These are phyloP conservation scores for Ambrosiella xylebori DNA, from an alignment of 2,329 filamentous ascomycete genomes.

Conservation along the genomic window DNA sequence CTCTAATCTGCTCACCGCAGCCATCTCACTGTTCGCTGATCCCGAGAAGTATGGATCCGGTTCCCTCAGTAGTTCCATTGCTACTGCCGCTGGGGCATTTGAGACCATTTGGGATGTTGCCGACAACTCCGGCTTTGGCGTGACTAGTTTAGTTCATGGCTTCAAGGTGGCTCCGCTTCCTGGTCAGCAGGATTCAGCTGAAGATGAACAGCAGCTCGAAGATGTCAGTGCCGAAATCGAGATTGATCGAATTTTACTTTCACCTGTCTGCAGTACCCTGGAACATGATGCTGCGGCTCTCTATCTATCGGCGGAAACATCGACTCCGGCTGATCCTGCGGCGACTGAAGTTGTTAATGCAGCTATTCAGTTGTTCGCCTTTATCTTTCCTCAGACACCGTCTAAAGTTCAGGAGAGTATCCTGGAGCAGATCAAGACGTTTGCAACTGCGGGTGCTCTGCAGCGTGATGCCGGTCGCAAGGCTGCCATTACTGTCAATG, in stretches of 20 bases:
- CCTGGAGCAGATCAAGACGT: slow-evolving; percentile 80
- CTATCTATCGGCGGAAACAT: slow-evolving; percentile 30
- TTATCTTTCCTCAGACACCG: slow-evolving; percentile 74
- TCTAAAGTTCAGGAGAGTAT: slow-evolving; percentile 91
- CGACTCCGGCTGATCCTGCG: slow-evolving; percentile 48
- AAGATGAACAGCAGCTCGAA: slow-evolving; percentile 18
- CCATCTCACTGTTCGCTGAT: slow-evolving; percentile 82
- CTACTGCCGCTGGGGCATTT: slow-evolving; percentile 73
- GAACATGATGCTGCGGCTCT: slow-evolving; percentile 79
- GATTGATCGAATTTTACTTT: slow-evolving; percentile 44
- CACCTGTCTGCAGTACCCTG: slow-evolving; percentile 63
- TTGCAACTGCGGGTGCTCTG: slow-evolving; percentile 61
- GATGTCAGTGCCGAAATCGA: slow-evolving; percentile 43
- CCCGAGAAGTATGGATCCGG: slow-evolving; percentile 74
- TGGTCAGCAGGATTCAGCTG: slow-evolving; percentile 41
- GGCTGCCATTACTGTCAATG: slow-evolving; percentile 79
- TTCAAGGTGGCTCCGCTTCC: slow-evolving; percentile 55
- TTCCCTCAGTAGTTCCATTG: slow-evolving; percentile 78
- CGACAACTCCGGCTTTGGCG: slow-evolving; percentile 87
- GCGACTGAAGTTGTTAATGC: slow-evolving; percentile 89
- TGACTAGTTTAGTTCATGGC: slow-evolving; percentile 68
- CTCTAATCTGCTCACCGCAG: slow-evolving; percentile 77
- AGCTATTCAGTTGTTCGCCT: slow-evolving; percentile 82
- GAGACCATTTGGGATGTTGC: slow-evolving; percentile 90
- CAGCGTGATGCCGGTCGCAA: slow-evolving; percentile 77